These are phyloP conservation scores for Thyridium curvatum DNA, from an alignment of 2,329 filamentous ascomycete genomes.

Conservation along the genomic window DNA sequence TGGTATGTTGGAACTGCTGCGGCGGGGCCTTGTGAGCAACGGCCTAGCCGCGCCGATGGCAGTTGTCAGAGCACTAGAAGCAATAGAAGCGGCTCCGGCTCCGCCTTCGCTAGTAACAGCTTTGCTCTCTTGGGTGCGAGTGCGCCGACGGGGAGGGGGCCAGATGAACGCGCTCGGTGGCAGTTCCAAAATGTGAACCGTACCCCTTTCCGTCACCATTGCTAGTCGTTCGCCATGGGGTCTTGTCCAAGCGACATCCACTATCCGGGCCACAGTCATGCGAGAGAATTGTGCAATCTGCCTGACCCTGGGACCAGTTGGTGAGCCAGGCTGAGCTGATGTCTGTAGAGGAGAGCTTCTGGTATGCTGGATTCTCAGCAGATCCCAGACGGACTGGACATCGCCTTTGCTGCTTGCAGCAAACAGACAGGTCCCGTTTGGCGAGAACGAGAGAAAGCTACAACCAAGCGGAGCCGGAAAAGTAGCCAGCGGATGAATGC, in stretches of 20 bases:
- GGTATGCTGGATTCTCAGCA: conserved; percentile 59
- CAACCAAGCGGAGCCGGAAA: conserved; percentile 69
- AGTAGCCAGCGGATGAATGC: conserved; percentile 59
- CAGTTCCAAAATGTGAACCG: conserved; percentile 86
- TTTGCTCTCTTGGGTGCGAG: conserved; percentile 31
- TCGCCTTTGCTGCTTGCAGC: conserved; percentile 82
- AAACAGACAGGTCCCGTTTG: conserved; percentile 66
- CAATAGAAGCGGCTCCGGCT: conserved; percentile 57
- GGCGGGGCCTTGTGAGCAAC: conserved; percentile 48
- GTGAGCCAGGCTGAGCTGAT: conserved; percentile 29
- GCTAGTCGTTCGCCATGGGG: conserved; percentile 78
- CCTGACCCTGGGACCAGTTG: conserved; percentile 59
- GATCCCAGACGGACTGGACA: conserved; percentile 74
- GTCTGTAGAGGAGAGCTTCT: conserved; percentile 55
- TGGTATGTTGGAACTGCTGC: conserved; percentile 36
- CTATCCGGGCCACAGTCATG: conserved; percentile 84
- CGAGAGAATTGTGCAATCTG: conserved; percentile 85
- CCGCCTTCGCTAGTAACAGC: conserved; percentile 41
- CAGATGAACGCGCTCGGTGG: conserved; percentile 77
- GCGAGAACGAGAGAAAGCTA: conserved; percentile 74
- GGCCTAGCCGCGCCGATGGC: conserved; percentile 63
- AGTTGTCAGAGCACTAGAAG: conserved; percentile 64
- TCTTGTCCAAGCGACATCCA: conserved; percentile 83
- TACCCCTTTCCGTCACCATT: conserved; percentile 91
- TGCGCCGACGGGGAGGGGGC: conserved; percentile 64